These are phyloP conservation scores for Claviceps monticola DNA, from an alignment of 2,329 filamentous ascomycete genomes.

Conservation along the genomic window DNA sequence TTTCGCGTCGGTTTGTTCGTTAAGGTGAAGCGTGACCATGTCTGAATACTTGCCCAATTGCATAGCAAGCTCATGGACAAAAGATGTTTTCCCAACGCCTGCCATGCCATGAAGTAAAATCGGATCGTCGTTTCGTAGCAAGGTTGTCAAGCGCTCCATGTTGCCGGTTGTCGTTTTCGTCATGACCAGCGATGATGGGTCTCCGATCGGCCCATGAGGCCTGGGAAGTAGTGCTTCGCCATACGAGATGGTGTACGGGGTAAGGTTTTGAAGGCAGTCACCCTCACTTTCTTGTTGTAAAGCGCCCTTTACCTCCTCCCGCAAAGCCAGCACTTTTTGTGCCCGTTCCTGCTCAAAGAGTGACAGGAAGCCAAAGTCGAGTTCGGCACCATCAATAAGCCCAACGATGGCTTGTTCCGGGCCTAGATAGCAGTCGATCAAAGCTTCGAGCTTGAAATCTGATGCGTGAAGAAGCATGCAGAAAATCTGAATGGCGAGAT, in stretches of 20 bases:
- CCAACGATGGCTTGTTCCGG: constrained; percentile 47
- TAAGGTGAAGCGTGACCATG: constrained; percentile 90
- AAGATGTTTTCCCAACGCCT: constrained; percentile 80
- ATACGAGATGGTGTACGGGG: constrained; percentile 48
- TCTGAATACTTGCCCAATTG: constrained; percentile 63
- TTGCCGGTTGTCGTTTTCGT: constrained; percentile 65
- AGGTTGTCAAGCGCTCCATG: constrained; percentile 51
- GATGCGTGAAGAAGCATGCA: constrained; percentile 67
- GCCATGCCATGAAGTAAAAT: constrained; percentile 70
- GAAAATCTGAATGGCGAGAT: constrained; percentile 70
- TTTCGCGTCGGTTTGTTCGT: constrained; percentile 97
- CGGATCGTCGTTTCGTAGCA: constrained; percentile 54
- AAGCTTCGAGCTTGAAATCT: constrained; percentile 61
- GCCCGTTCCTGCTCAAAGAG: constrained; percentile 43
- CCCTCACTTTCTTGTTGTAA: constrained; percentile 5
- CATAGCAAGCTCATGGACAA: constrained; percentile 70
- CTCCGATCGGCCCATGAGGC: constrained; percentile 33
- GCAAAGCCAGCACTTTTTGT: constrained; percentile 28
- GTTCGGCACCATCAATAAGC: constrained; percentile 57
- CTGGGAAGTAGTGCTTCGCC: constrained; percentile 54
- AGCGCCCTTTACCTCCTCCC: constrained; percentile 21
- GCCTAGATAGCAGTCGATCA: constrained; percentile 53
- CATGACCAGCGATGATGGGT: constrained; percentile 42
- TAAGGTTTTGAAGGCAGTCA: constrained; percentile 31
- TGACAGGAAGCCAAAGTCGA: constrained; percentile 66